Conservation (phyloP, 176 grass and related monocot species). For the Musa schizocarpa region DNA sequence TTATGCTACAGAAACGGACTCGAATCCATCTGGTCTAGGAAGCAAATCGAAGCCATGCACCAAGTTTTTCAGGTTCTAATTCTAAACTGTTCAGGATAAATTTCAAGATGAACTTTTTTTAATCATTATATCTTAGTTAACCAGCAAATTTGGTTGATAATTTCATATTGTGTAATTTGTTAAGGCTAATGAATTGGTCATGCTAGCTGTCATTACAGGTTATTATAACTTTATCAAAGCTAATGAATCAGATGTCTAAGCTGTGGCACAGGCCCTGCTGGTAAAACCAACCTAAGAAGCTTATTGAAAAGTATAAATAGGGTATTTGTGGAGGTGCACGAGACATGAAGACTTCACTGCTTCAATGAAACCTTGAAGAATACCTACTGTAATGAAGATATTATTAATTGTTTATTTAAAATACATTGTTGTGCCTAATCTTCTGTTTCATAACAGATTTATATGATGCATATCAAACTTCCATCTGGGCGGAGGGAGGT, state of each 20-base stretch:
- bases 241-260: conserved; percentile 9
- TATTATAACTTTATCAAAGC: conserved; percentile 12
- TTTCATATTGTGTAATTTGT: conserved; percentile 25
- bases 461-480: not conserved
- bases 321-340: not conserved
- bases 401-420: not conserved
- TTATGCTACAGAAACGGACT: conserved; percentile 81
- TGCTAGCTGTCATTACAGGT: conserved; percentile 62
- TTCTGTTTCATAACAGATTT: not conserved
- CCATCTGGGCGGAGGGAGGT: not conserved
- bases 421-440: not conserved
- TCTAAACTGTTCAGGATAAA: conserved; percentile 57
- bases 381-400: not conserved
- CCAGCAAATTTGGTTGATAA: conserved; percentile 31
- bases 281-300: conserved; percentile 10
- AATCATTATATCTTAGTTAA: conserved; percentile 19
- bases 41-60: conserved; percentile 96
- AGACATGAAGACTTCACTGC: conserved; percentile 3
- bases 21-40: conserved; percentile 64
- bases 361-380: not conserved
- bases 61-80: conserved; percentile 98
- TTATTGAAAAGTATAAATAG: not conserved
- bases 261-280: not conserved
- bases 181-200: conserved; percentile 50
- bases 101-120: conserved; percentile 21